Conservation (phyloP, 139 green algal genomes). For the Ettlia oleoabundans region DNA sequence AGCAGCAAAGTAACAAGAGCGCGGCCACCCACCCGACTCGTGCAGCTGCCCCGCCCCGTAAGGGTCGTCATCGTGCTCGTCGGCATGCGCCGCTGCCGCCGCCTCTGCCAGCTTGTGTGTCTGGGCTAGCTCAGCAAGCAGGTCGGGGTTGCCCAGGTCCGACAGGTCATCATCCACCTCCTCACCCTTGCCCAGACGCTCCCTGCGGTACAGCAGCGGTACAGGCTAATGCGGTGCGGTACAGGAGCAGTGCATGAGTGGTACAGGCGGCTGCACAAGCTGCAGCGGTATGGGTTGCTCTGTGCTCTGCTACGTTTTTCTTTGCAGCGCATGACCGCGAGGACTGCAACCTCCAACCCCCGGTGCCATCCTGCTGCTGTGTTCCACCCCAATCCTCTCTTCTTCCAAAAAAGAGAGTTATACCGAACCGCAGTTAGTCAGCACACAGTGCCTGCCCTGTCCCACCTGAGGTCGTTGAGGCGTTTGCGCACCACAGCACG, state of each 20-base stretch:
- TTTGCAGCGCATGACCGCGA: no score
- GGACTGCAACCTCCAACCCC: no score
- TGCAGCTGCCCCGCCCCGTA: conserved; percentile 5
- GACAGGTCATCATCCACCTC: conserved; percentile 43
- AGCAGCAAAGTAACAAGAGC: no score
- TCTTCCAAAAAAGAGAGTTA: not conserved
- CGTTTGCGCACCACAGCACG: conserved; percentile 57
- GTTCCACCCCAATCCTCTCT: no score
- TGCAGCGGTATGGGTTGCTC: no score
- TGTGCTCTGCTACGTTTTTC: no score
- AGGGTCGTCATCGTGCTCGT: conserved; percentile 33
- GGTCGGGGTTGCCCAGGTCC: conserved; percentile 41
- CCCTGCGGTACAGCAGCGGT: no score
- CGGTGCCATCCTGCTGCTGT: no score
- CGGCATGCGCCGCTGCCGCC: conserved; percentile 38
- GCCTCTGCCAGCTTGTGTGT: conserved; percentile 36
- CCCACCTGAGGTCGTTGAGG: conserved; percentile 45
- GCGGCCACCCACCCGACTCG: conserved; percentile 29
- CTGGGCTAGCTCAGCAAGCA: conserved; percentile 32
- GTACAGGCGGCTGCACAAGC: no score
- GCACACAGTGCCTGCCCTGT: no score
- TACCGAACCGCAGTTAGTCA: not conserved
- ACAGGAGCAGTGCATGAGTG: no score
- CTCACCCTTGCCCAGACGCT: conserved; percentile 13
- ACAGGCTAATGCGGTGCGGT: no score